A percentile compares a stretch with the other conserved stretches of the same genome.
Evolutionary conservation across 805 yeast genomes (phyloP).

Genomic region (Saturnispora sanitii): DNA sequence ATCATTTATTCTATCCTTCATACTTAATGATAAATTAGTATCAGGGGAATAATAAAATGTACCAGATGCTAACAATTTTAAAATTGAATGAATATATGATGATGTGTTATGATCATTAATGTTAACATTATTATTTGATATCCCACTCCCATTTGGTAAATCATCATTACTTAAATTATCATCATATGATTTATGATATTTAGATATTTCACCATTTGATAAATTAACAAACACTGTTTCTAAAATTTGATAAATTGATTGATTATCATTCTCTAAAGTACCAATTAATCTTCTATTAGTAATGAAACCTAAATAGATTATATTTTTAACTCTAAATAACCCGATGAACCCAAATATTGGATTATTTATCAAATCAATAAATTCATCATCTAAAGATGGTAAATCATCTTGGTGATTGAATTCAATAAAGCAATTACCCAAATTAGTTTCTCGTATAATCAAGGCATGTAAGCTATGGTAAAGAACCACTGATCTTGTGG

Average conservation of each 20-base stretch:
- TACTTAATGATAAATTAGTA: conserved; percentile 35
- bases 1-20: conserved; percentile 31
- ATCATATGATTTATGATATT: conserved; percentile 6
- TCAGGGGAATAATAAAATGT: conserved; percentile 39
- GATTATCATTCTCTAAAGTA: conserved; percentile 40
- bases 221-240: conserved; percentile 59
- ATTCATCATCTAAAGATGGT: conserved; percentile 16
- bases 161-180: no score
- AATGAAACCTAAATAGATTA: conserved; percentile 48
- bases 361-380: conserved; percentile 16
- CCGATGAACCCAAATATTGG: conserved; percentile 50
- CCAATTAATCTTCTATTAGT: conserved; percentile 48
- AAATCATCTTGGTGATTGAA: conserved; percentile 31
- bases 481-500: conserved; percentile 7
- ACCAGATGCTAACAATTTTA: conserved; percentile 36
- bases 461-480: conserved; percentile 8
- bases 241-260: conserved; percentile 42
- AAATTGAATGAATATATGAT: conserved; percentile 24
- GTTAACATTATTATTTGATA: no score
- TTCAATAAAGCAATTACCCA: conserved; percentile 41
- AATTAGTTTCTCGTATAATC: conserved; percentile 4
- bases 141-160: no score
- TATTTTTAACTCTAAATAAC: conserved; percentile 42
- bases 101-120: conserved; percentile 10
- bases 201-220: conserved; percentile 32